These are phyloP conservation scores for Fraxinus greggii DNA, from an alignment of 305 asterid species.

Conservation along the genomic window DNA sequence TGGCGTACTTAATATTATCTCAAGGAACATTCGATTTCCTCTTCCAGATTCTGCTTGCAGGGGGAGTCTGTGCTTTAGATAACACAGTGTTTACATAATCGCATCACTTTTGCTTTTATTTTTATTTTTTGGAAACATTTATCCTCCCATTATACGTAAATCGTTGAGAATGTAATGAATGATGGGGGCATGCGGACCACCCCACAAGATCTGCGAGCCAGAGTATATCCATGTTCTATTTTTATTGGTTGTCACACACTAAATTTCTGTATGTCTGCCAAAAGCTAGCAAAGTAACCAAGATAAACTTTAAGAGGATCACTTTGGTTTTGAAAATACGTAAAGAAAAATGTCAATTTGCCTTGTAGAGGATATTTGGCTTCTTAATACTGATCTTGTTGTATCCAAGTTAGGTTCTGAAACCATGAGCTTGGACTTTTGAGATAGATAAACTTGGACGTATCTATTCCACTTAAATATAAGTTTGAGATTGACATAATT, in stretches of 20 bases:
- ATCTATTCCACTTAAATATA: background rate
- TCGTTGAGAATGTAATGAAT: background rate
- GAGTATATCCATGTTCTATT: background rate
- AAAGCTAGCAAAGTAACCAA: background rate
- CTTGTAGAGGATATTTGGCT: background rate
- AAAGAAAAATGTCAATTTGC: background rate
- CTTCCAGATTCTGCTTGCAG: background rate
- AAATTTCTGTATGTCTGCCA: background rate
- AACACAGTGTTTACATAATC: background rate
- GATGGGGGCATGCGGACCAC: background rate
- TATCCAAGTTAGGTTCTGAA: conserved; percentile 3
- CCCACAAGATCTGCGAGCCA: background rate
- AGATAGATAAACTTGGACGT: background rate
- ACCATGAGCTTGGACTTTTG: background rate
- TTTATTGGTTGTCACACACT: background rate
- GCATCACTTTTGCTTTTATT: background rate
- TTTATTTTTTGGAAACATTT: background rate
- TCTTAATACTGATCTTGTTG: conserved; percentile 1
- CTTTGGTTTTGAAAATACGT: background rate
- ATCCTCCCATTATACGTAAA: background rate
- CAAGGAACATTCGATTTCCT: background rate
- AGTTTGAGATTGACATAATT: background rate
- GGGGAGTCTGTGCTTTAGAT: background rate
- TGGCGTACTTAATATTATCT: background rate
- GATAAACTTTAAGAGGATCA: background rate